A percentile compares a stretch with the other conserved stretches of the same genome.
Conservation (phyloP, 1,284 basidiomycete genomes). For the Quambalaria eucalypti region DNA sequence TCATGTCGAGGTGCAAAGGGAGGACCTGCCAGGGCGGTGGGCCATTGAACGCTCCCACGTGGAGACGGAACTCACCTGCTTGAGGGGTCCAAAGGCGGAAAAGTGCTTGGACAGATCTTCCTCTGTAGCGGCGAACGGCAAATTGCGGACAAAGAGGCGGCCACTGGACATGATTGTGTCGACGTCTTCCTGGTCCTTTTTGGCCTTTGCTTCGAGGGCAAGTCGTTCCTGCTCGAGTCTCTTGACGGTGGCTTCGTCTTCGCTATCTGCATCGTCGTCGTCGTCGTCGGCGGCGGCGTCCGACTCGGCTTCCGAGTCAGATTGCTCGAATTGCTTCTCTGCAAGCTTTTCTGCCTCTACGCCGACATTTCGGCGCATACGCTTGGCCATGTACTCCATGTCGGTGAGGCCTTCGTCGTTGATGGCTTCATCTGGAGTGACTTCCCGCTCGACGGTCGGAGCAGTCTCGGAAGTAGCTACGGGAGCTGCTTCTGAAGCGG, state of each 20-base stretch:
- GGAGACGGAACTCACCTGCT: slow-evolving; percentile 40
- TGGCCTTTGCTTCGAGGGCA: slow-evolving; percentile 20
- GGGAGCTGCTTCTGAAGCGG: background rate
- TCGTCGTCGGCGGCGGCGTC: slow-evolving; percentile 11
- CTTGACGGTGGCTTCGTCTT: slow-evolving; percentile 14
- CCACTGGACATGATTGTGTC: slow-evolving; percentile 65
- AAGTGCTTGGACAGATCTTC: slow-evolving; percentile 66
- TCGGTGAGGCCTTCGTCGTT: slow-evolving; percentile 41
- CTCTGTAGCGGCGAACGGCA: slow-evolving; percentile 73
- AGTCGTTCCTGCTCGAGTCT: slow-evolving; percentile 16
- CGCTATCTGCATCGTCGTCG: slow-evolving; percentile 10
- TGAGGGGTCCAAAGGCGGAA: slow-evolving; percentile 61
- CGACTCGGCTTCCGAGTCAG: slow-evolving; percentile 16
- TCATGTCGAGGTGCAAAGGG: slow-evolving; percentile 11
- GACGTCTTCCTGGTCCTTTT: slow-evolving; percentile 43
- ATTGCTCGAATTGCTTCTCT: slow-evolving; percentile 32
- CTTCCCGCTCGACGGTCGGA: slow-evolving; percentile 3
- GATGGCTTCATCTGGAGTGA: slow-evolving; percentile 18
- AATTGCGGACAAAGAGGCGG: slow-evolving; percentile 81
- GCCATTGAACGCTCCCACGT: background rate
- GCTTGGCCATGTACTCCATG: slow-evolving; percentile 46
- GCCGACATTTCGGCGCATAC: slow-evolving; percentile 46
- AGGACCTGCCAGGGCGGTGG: background rate
- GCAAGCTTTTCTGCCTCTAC: slow-evolving; percentile 13
- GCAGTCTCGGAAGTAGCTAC: slow-evolving; percentile 2